These are phyloP conservation scores for Citrus australasica DNA, from an alignment of 345 rosid species.

Conservation along the genomic window DNA sequence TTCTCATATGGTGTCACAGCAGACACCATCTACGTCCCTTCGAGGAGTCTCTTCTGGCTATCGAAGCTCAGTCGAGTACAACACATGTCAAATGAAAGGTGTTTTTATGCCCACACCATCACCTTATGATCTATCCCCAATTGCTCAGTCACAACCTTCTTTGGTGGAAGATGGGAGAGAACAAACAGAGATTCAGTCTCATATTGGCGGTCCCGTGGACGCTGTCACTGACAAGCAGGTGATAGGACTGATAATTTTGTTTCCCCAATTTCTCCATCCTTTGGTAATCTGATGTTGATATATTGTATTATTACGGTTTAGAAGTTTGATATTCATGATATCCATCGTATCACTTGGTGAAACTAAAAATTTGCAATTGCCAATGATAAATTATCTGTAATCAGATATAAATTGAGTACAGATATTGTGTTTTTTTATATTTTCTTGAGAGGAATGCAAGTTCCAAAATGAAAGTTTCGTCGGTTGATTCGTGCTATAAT, in stretches of 20 bases:
- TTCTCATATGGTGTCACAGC: slow-evolving; percentile 65
- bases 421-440: not conserved
- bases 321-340: slow-evolving; percentile 3
- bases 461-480: not conserved
- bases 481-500: not conserved
- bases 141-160: slow-evolving; percentile 43
- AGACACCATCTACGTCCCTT: slow-evolving; percentile 51
- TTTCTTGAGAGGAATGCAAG: not conserved
- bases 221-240: slow-evolving; percentile 74
- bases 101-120: slow-evolving; percentile 64
- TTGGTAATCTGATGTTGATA: slow-evolving; percentile 10
- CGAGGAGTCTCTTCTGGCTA: slow-evolving; percentile 60
- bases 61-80: slow-evolving; percentile 61
- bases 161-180: slow-evolving; percentile 55
- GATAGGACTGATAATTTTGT: slow-evolving; percentile 1
- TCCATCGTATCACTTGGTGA: not conserved
- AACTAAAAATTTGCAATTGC: not conserved
- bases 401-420: not conserved
- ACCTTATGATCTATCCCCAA: slow-evolving; percentile 54
- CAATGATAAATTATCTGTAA: not conserved
- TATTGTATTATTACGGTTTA: not conserved
- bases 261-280: not conserved
- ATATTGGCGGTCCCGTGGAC: slow-evolving; percentile 46
- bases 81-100: slow-evolving; percentile 70
- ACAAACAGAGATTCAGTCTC: slow-evolving; percentile 43